Base-by-base conservation (phyloP, 495 filamentous ascomycete genomes). In the Penicillium arizonense region DNA sequence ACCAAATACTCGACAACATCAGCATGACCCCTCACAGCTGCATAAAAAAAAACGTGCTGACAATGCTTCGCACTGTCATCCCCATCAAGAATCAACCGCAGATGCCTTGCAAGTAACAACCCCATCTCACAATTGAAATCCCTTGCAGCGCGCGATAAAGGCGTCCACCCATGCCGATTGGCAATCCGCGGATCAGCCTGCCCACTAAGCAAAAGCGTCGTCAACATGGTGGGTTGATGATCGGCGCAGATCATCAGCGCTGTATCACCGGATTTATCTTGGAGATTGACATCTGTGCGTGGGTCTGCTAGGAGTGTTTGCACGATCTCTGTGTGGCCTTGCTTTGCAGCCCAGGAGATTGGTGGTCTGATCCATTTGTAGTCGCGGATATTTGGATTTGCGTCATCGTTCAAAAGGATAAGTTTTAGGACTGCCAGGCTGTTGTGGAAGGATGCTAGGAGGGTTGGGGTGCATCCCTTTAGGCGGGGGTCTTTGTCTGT, bases 281-380 rank as follows among this genome's bases (percentile, higher is more conserved):
- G 53, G 0, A 64, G 43, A 20, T 66, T 66, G 44, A 61, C 50
- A 30, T 66, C 47, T 13, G 54, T 50, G 9, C 62, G 56, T 10
- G 53, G 35, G 32, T 65, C 62, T 3, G 40, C 23, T 16, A 65
- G 16, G 7, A 65, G 32, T 12, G 52, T 32, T 23, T 56, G 65
- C 4, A 68, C 69, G n/a, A 73, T 44, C 12, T 12, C 47, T 4
- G 26, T 24, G 36, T 76, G 49, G 13, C 67, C 61, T 4, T 56
- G 58, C 37, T 62, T 63, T 5, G 67, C 61, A 14, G 74, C 74
- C 64, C 66, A 76, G 16, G 63, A 68, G 9, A 78, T 61, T 2
- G 69, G 62, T 3, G 75, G 70, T 13, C 65, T 59, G 34, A 63
- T 54, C 20, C 47, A 40, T 42, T 61, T 61, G 7, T 41, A 47